Base-by-base conservation (phyloP, 2,329 filamentous ascomycete species). In the Aureobasidium namibiae region DNA sequence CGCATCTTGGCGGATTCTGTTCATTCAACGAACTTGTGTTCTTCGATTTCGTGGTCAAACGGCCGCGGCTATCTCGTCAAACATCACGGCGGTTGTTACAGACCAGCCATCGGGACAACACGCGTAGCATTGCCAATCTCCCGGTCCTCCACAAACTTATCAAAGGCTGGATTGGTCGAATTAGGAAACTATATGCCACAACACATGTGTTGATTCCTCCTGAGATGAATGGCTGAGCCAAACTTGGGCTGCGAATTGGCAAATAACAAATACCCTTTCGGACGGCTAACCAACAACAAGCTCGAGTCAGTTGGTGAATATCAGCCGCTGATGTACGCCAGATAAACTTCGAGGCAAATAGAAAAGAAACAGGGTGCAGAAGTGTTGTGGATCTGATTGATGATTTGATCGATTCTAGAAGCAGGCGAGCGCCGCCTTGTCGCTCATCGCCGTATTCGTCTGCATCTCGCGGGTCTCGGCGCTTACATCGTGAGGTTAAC, bases 401-500 rank as follows among this genome's bases (percentile, higher is more conserved):
- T 31, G 38, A 13, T 38, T 57, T 57, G 31, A 46, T 31, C 53
- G 14, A 48, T 57, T 57, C 54, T 57, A 57, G 41, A 57, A 46
- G 54, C 54, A 46, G 54, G 39, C 16, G 38, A 18, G 39, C 14
- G 52, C 39, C 52, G 39, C 39, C 42, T 26, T 45, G 52, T 56
- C 54, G 42, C 54, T 46, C 54, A 39, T 57, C 42, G 24, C 54
- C 54, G 31, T 9, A 31, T 48, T 11, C 7, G 54, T 48, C 24
- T 26, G 45, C 36, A 29, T 36, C 7, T 24, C 36, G 9, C 9
- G 26, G 21, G n/a, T 21, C n/a, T 57, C 21, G 21, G 42, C 36
- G 14, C 31, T 11, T n/a, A 13, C 18, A 21, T 48, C 16, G 26
- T 38, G 54, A 46, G 54, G 18, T 57, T 42, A 31, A 39, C 41